Percentiles rank a stretch among this genome's conserved stretches.
phyloP scores from a whole-genome alignment of 2,329 filamentous ascomycete genomes.

The Trichophyton schoenleinii region DNA sequence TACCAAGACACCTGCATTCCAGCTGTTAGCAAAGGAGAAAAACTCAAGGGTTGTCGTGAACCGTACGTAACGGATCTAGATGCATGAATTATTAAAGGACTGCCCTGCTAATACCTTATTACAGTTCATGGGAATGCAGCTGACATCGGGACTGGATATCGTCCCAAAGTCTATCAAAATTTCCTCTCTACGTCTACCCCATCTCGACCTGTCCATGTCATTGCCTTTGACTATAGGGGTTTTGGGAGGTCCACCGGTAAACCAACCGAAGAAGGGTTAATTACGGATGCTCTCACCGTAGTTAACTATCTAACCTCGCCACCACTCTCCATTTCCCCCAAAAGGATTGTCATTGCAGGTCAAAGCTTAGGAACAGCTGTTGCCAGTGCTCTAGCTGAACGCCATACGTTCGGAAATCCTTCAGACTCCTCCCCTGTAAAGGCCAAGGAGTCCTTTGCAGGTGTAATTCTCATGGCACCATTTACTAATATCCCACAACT shows the following conservation, averaged over 20 bases:
- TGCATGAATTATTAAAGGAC: not conserved
- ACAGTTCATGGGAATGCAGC: constrained; percentile 59
- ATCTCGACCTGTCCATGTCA: constrained; percentile 53
- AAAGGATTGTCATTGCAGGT: constrained; percentile 66
- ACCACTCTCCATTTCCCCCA: constrained; percentile 54
- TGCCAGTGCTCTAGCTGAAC: constrained; percentile 58
- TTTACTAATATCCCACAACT: constrained; percentile 66
- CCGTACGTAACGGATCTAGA: constrained; percentile 29
- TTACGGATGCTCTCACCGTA: constrained; percentile 62
- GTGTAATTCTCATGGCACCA: constrained; percentile 63
- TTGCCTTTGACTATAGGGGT: constrained; percentile 85
- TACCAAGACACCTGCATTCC: constrained; percentile 37
- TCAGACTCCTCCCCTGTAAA: constrained; percentile 27
- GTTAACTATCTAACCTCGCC: constrained; percentile 49
- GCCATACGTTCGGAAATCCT: constrained; percentile 41
- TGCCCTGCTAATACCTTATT: constrained; percentile 11
- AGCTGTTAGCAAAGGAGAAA: constrained; percentile 38
- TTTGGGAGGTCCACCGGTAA: constrained; percentile 70
- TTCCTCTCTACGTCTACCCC: constrained; percentile 58
- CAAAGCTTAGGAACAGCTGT: constrained; percentile 86
- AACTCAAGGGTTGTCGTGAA: constrained; percentile 44
- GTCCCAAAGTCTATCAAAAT: constrained; percentile 65
- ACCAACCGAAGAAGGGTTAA: constrained; percentile 68
- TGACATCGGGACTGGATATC: constrained; percentile 64
- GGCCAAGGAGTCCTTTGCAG: constrained; percentile 54